Base-by-base conservation (phyloP, 805 yeast species). In the Yarrowia osloensis region DNA sequence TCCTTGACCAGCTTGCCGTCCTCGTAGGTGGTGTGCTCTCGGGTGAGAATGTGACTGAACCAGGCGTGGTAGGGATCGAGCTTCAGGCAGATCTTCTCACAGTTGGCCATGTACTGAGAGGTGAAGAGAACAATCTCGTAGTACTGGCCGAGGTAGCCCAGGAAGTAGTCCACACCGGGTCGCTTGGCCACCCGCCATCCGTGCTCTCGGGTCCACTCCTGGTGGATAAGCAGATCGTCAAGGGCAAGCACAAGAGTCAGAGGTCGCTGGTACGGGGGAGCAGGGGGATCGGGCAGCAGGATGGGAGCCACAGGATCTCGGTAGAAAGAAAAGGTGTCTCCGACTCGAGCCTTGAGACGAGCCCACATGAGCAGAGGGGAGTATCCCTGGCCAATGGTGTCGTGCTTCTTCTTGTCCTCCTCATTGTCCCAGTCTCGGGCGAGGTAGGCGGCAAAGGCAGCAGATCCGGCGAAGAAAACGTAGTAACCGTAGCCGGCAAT, bases 111-210 rank as follows among this genome's bases (percentile, higher is more conserved):
- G 73, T 89, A 88, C 76, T 90, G 90, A 69, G 92, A 87, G 37
- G 94, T 86, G 77, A 95, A 95, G 55, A 96, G 80, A 65, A 95
- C 98, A 76, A 95, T 88, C 81, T 95, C 99, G 79, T 94, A 95
- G 81, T 92, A 94, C 80, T 91, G 97, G 8, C 97, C 90, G 73
- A 95, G 81, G 79, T 95, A 95, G 31, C 96, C 97, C 76, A 95
- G 81, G 80, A 95, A 95, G 81, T 95, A 95, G 78, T 96, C 99
- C 69, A 91, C 87, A 70, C 99, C 99, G 37, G 99, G 98, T 81
- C 99, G 91, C 82, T 95, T 95, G 33, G 97, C 98, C 17, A 98
- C 94, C 80, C 95, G 88, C 99, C 99, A 95, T 66, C 99, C 99
- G 75, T 86, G 83, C 77, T 90, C 86, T 71, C 91, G 86, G 67